Conservation (phyloP, 2,329 filamentous ascomycete species). For the Apiospora kogelbergensis region DNA sequence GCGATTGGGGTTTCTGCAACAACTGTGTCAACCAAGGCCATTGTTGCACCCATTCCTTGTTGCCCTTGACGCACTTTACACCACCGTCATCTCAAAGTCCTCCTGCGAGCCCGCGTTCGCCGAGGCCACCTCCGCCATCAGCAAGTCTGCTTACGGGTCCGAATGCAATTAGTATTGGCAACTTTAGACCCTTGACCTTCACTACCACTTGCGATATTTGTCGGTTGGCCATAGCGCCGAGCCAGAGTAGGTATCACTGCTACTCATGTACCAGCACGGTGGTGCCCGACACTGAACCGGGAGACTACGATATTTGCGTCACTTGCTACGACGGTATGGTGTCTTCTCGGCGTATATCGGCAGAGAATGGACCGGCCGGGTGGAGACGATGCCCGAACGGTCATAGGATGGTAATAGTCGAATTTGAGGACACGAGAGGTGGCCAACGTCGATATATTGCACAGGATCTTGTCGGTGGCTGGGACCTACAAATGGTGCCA, state of each 20-base stretch:
- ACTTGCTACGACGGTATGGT: conserved; percentile 74
- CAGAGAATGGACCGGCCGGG: conserved; percentile 74
- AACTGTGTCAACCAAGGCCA: conserved; percentile 79
- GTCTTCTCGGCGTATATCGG: conserved; percentile 61
- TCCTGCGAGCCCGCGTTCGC: conserved; percentile 38
- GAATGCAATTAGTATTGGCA: conserved; percentile 45
- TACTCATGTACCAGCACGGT: conserved; percentile 64
- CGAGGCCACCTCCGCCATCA: conserved; percentile 43
- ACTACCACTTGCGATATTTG: conserved; percentile 79
- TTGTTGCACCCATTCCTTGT: conserved; percentile 77
- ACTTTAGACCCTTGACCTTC: conserved; percentile 70
- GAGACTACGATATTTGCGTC: conserved; percentile 86
- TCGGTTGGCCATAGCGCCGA: conserved; percentile 67
- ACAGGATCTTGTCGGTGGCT: conserved; percentile 75
- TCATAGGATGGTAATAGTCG: conserved; percentile 82
- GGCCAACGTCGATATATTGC: conserved; percentile 69
- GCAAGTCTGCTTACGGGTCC: conserved; percentile 50
- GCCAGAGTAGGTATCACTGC: conserved; percentile 76
- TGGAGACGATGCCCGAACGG: conserved; percentile 81
- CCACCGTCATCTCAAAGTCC: conserved; percentile 33
- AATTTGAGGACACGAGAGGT: conserved; percentile 67
- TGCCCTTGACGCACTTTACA: conserved; percentile 69
- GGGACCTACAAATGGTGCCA: conserved; percentile 62
- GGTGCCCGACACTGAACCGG: conserved; percentile 46
- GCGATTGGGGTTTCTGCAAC: conserved; percentile 94